Conservation (phyloP, 495 filamentous ascomycete species). For the Cenococcum geophilum region DNA sequence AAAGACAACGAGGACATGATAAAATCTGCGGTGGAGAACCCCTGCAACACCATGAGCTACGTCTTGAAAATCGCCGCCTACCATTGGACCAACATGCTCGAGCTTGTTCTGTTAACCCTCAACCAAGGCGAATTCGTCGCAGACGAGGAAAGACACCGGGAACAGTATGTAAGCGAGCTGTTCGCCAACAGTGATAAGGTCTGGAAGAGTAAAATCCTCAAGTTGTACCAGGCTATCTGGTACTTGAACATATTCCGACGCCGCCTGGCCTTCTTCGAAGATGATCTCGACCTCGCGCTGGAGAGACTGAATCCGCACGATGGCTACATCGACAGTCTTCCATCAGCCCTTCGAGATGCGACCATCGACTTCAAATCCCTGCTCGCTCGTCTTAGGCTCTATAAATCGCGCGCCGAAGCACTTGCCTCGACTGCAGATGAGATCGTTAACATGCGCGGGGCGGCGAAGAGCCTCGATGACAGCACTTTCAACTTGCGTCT, state of each 20-base stretch:
- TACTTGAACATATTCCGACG: conserved; percentile 13
- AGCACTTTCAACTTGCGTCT: conserved; percentile 11
- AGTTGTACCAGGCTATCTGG: not conserved
- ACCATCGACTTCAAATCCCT: conserved; percentile 12
- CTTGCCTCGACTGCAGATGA: conserved; percentile 11
- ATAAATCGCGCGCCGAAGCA: conserved; percentile 8
- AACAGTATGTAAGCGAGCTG: too few species aligned
- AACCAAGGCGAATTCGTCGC: conserved; percentile 19
- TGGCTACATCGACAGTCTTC: not conserved
- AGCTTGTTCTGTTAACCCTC: conserved; percentile 10
- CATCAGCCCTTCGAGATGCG: conserved; percentile 9
- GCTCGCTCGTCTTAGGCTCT: not conserved
- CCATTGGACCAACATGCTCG: conserved; percentile 14
- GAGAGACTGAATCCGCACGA: conserved; percentile 5
- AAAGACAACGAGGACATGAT: conserved; percentile 1
- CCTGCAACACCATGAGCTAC: conserved; percentile 10
- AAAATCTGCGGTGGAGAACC: not conserved
- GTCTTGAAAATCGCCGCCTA: conserved; percentile 9
- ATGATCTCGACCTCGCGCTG: conserved; percentile 8
- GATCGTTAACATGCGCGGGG: conserved; percentile 9
- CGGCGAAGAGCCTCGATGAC: conserved; percentile 12
- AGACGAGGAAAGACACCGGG: conserved; percentile 7
- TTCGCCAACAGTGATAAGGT: too few species aligned
- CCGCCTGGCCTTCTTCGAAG: conserved; percentile 11
- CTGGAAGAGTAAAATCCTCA: conserved; percentile 11